Percentiles rank a stretch among this genome's conserved stretches.
phyloP scores from a whole-genome alignment of 148 eudicot species.

The Cornus suecica region DNA sequence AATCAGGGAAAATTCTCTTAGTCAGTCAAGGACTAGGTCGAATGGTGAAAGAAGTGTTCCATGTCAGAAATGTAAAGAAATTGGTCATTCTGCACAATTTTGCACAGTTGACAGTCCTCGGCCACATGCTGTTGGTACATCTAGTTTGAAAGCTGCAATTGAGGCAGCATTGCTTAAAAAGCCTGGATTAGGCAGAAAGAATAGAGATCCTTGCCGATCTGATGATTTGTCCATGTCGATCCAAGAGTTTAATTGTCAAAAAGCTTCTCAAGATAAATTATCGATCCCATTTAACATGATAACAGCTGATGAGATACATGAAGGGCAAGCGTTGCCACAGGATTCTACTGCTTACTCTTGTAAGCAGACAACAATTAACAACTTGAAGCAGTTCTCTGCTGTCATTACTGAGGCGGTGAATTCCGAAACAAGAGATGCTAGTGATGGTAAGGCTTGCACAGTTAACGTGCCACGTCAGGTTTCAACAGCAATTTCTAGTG shows the following conservation, averaged over 20 bases:
- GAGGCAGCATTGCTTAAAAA: conserved; percentile 85
- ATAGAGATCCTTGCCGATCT: conserved; percentile 45
- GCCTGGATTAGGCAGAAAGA: conserved; percentile 57
- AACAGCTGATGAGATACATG: conserved; percentile 39
- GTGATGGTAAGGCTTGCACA: conserved; percentile 27
- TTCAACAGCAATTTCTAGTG: conserved; percentile 17
- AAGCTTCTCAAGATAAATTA: conserved; percentile 31
- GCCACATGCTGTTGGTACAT: conserved; percentile 30
- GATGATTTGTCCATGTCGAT: conserved; percentile 40
- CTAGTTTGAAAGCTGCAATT: conserved; percentile 74
- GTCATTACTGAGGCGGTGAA: conserved; percentile 35
- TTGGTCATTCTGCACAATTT: conserved; percentile 20
- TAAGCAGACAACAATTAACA: conserved; percentile 37
- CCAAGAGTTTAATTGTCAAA: conserved; percentile 25
- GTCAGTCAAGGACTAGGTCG: conserved; percentile 30
- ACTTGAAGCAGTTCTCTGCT: conserved; percentile 36
- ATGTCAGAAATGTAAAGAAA: conserved; percentile 29
- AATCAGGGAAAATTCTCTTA: conserved; percentile 29
- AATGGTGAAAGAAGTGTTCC: conserved; percentile 19
- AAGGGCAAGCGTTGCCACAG: conserved; percentile 20
- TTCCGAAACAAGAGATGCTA: conserved; percentile 21
- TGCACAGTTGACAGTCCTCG: conserved; percentile 30
- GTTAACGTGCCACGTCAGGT: conserved; percentile 13
- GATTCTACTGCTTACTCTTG: conserved; percentile 20
- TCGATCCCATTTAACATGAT: conserved; percentile 26